Evolutionary conservation across 495 filamentous ascomycete species (phyloP).

Genomic region (Aspergillus panamensis): DNA sequence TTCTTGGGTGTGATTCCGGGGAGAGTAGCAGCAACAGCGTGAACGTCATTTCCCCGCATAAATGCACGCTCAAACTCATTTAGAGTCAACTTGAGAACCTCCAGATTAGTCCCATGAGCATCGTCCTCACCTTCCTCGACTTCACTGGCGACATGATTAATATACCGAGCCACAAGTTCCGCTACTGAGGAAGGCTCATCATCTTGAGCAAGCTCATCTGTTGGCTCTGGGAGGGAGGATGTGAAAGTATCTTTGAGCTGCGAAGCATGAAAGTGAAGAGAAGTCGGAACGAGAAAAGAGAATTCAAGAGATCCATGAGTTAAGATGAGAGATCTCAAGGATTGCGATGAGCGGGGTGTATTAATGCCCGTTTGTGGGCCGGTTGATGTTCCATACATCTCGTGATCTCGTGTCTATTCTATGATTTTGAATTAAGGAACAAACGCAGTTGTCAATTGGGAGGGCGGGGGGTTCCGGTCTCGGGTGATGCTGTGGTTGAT

Average conservation of each 20-base stretch:
- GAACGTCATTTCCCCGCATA: slow-evolving; percentile 91
- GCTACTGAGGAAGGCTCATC: slow-evolving; percentile 92
- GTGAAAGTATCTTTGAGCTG: slow-evolving; percentile 86
- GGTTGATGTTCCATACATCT: slow-evolving; percentile 83
- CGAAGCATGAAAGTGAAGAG: slow-evolving; percentile 90
- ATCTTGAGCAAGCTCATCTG: slow-evolving; percentile 94
- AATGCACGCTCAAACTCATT: slow-evolving; percentile 96
- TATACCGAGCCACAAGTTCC: slow-evolving; percentile 88
- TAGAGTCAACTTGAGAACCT: slow-evolving; percentile 81
- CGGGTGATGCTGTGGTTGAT: slow-evolving; percentile 10
- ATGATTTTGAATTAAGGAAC: slow-evolving; percentile 13
- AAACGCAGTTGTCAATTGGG: slow-evolving; percentile 9
- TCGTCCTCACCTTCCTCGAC: slow-evolving; percentile 90
- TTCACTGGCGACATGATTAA: slow-evolving; percentile 81
- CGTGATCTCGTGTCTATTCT: slow-evolving; percentile 28
- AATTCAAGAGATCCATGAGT: slow-evolving; percentile 92
- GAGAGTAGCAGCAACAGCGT: slow-evolving; percentile 77
- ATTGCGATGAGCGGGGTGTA: slow-evolving; percentile 89
- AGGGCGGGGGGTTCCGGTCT: neutral
- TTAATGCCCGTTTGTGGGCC: slow-evolving; percentile 91
- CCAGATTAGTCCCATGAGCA: slow-evolving; percentile 73
- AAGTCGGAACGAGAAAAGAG: slow-evolving; percentile 89
- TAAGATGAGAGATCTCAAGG: slow-evolving; percentile 82
- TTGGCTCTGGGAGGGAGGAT: slow-evolving; percentile 78
- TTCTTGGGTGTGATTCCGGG: slow-evolving; percentile 90